These are phyloP conservation scores for Bremia lactucae DNA, from an alignment of 352 stramenopile species.

Conservation along the genomic window DNA sequence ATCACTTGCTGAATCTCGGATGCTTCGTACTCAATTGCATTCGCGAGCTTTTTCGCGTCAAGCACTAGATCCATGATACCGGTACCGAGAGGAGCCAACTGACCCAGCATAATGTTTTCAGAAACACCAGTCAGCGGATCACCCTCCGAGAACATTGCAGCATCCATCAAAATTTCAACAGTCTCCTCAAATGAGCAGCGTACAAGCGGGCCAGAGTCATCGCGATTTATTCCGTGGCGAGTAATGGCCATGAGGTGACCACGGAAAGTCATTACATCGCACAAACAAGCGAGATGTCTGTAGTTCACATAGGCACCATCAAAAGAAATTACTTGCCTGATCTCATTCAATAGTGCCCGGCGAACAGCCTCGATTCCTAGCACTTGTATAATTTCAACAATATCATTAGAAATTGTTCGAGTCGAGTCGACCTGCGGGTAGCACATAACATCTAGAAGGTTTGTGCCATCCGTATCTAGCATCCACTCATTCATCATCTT, in stretches of 20 bases:
- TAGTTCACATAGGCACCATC: conserved; percentile 99
- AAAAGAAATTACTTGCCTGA: conserved; percentile 97
- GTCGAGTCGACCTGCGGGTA: conserved; percentile 95
- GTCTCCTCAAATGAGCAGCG: conserved; percentile 99
- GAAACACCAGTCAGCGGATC: conserved; percentile 96
- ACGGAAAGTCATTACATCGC: conserved; percentile 99
- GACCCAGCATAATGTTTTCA: conserved; percentile 98
- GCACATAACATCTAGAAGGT: conserved; percentile 95
- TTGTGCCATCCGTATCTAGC: conserved; percentile 98
- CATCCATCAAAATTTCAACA: conserved; percentile 99
- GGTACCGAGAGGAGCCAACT: conserved; percentile 93
- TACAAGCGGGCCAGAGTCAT: conserved; percentile 96
- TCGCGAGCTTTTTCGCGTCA: conserved; percentile 95
- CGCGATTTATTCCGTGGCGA: conserved; percentile 98
- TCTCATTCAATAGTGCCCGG: conserved; percentile 89
- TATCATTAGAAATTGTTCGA: conserved; percentile 97
- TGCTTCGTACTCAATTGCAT: conserved; percentile 95
- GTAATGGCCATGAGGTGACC: conserved; percentile 96
- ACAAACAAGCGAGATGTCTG: conserved; percentile 95
- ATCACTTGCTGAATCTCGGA: conserved; percentile 89
- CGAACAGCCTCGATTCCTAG: conserved; percentile 88
- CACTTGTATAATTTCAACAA: conserved; percentile 98
- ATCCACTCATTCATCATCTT: conserved; percentile 95
- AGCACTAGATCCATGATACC: conserved; percentile 97
- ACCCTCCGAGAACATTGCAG: conserved; percentile 94